phyloP scores from a whole-genome alignment of 768 basidiomycete genomes.

The Tubosaeta sp. region DNA sequence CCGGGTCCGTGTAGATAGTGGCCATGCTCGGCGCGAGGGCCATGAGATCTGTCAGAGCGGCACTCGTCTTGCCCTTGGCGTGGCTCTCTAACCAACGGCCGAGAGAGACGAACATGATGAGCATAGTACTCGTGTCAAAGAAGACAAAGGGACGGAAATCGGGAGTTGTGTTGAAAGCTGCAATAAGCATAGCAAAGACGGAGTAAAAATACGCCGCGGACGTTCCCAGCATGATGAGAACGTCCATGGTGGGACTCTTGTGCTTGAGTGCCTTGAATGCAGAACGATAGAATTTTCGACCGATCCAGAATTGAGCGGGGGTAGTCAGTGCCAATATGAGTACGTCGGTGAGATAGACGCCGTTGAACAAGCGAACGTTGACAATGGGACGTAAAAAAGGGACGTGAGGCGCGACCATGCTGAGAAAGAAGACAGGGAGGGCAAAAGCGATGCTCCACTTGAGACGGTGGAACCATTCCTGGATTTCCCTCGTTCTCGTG shows the following conservation, averaged over 20 bases:
- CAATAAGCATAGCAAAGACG: constrained; percentile 59
- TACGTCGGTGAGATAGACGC: constrained; percentile 79
- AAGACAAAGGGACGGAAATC: constrained; percentile 82
- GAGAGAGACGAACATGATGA: constrained; percentile 94
- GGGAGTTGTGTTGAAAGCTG: constrained; percentile 58
- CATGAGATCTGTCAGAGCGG: constrained; percentile 95
- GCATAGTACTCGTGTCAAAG: constrained; percentile 99
- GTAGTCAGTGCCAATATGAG: constrained; percentile 74
- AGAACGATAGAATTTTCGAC: constrained; percentile 78
- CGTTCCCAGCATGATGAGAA: constrained; percentile 93
- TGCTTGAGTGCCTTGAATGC: constrained; percentile 92
- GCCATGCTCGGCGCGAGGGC: constrained; percentile 93
- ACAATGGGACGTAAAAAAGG: constrained; percentile 54
- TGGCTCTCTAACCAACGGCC: constrained; percentile 95
- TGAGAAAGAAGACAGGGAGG: constrained; percentile 88
- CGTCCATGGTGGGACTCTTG: constrained; percentile 93
- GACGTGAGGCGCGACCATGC: constrained; percentile 77
- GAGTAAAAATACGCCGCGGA: constrained; percentile 94
- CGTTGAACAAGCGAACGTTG: constrained; percentile 49
- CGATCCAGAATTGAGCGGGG: constrained; percentile 92
- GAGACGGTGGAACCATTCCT: constrained; percentile 84
- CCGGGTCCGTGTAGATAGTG: constrained; percentile 87
- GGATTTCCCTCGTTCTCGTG: constrained; percentile 84
- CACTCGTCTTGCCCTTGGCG: constrained; percentile 95
- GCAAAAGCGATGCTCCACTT: constrained; percentile 73